Evolutionary conservation across 108 stramenopile species (phyloP).

Genomic region (Nitzschia putrida): DNA sequence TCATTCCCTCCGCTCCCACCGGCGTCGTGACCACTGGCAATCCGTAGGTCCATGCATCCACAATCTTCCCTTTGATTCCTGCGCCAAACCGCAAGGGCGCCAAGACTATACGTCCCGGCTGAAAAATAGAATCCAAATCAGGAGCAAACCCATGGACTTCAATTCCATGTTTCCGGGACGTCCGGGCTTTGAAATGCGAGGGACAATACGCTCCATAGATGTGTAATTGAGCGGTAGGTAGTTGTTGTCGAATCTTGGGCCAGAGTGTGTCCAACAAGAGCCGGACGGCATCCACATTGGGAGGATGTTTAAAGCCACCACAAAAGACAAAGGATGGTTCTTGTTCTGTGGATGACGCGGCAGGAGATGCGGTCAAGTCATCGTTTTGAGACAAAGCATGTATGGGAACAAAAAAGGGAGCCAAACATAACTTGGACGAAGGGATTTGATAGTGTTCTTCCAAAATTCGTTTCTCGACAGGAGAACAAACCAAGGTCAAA

Average conservation of each 20-base stretch:
- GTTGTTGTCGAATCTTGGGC: constrained; percentile 55
- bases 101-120: constrained; percentile 45
- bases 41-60: constrained; percentile 75
- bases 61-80: constrained; percentile 86
- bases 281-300: constrained; percentile 73
- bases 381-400: neutral
- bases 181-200: constrained; percentile 30
- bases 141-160: constrained; percentile 59
- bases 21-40: constrained; percentile 79
- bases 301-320: constrained; percentile 72
- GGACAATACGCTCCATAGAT: constrained; percentile 71
- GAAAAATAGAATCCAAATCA: constrained; percentile 39
- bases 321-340: constrained; percentile 39
- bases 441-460: constrained; percentile 37
- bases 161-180: constrained; percentile 45
- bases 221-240: constrained; percentile 54
- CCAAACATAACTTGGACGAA: constrained; percentile 44
- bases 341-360: neutral
- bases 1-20: constrained; percentile 76
- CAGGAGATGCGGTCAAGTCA: neutral
- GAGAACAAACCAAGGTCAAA: constrained; percentile 66
- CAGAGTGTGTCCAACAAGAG: constrained; percentile 53
- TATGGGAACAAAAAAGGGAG: constrained; percentile 55
- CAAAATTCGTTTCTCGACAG: constrained; percentile 49
- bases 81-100: constrained; percentile 85